Conservation (phyloP, 1,284 basidiomycete genomes). For the Tilletia walkeri region DNA sequence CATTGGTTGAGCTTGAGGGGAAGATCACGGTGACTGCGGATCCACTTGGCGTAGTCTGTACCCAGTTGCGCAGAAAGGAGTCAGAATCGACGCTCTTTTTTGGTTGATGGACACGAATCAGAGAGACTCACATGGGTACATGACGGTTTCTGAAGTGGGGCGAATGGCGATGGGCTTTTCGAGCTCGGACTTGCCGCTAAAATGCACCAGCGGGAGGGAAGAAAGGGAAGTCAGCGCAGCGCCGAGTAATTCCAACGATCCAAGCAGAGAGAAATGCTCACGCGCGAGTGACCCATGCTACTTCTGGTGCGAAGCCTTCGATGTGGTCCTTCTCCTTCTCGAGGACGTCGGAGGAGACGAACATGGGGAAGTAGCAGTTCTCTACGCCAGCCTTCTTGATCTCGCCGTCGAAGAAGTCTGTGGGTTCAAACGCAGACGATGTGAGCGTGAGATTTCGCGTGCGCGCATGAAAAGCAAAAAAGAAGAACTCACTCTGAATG, state of each 20-base stretch:
- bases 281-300: slow-evolving; percentile 98
- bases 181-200: slow-evolving; percentile 82
- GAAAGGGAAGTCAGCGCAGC: background rate
- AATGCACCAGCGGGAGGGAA: background rate
- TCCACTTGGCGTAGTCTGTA: slow-evolving; percentile 88
- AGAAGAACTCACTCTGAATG: slow-evolving; percentile 69
- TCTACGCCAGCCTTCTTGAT: slow-evolving; percentile 95
- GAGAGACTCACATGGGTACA: slow-evolving; percentile 79
- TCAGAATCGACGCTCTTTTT: background rate
- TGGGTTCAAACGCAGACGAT: background rate
- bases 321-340: slow-evolving; percentile 98
- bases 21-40: slow-evolving; percentile 93
- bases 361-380: slow-evolving; percentile 99
- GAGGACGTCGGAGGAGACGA: slow-evolving; percentile 86
- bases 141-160: slow-evolving; percentile 94
- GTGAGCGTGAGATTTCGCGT: background rate
- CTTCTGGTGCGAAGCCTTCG: slow-evolving; percentile 99
- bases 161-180: slow-evolving; percentile 97
- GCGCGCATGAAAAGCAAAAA: background rate
- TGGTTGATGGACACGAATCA: background rate
- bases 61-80: background rate
- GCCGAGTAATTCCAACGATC: slow-evolving; percentile 11
- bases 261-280: slow-evolving; percentile 58
- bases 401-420: slow-evolving; percentile 55
- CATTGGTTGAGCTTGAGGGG: slow-evolving; percentile 97